Conservation (phyloP, 2,329 filamentous ascomycete species). For the Alternaria hordeiaustralica region DNA sequence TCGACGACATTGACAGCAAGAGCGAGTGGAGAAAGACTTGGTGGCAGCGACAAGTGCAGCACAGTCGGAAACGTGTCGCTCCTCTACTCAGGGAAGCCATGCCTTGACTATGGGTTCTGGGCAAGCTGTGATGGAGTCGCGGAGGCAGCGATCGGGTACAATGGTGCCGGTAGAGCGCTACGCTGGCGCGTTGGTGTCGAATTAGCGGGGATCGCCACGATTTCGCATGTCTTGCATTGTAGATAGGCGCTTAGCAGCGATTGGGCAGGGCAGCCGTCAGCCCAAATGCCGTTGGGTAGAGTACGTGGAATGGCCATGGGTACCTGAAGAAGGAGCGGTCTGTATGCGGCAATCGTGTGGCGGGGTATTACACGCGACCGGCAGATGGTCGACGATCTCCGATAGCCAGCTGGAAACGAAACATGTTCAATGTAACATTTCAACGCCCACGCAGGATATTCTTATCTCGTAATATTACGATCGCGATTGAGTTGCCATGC, state of each 20-base stretch:
- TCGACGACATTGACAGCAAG: conserved; percentile 51
- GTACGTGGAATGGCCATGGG: not conserved
- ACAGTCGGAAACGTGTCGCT: conserved; percentile 69
- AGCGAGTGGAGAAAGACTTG: conserved; percentile 66
- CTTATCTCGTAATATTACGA: conserved; percentile 20
- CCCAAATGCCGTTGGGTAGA: conserved; percentile 15
- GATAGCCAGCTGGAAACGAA: not conserved
- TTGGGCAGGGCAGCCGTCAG: conserved; percentile 33
- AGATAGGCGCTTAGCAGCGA: conserved; percentile 28
- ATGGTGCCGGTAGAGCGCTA: conserved; percentile 13
- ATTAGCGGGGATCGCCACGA: conserved; percentile 22
- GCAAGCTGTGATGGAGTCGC: not conserved
- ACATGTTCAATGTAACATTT: conserved; percentile 4
- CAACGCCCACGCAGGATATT: not conserved
- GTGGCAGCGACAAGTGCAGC: conserved; percentile 66
- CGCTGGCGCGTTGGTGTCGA: conserved; percentile 14
- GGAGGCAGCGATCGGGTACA: not conserved
- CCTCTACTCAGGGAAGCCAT: conserved; percentile 62
- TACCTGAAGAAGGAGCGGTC: conserved; percentile 20
- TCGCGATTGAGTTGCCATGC: not conserved
- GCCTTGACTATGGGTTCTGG: conserved; percentile 13
- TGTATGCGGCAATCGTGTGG: conserved; percentile 17
- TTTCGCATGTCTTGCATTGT: conserved; percentile 24
- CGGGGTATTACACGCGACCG: conserved; percentile 17
- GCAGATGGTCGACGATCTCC: conserved; percentile 14